Percentiles rank a stretch among this genome's conserved stretches.
These are phyloP conservation scores for Trypanosoma vivax DNA, from an alignment of 208 protist genomes.

Conservation along the genomic window DNA sequence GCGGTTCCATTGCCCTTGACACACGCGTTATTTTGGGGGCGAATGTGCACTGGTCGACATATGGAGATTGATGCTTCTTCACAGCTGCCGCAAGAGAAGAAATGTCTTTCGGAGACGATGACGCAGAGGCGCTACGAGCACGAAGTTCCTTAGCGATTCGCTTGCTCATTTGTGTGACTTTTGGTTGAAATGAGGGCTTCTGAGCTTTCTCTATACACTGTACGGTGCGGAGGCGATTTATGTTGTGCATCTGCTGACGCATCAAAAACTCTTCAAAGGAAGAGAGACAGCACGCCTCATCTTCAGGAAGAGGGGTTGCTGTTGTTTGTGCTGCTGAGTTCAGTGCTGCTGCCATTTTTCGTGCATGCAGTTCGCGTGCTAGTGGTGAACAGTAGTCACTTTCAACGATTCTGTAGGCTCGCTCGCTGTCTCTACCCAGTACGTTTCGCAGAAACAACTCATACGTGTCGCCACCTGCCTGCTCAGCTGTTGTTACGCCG, in stretches of 20 bases:
- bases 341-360: constrained; percentile 12
- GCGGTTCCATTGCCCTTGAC: constrained; percentile 15
- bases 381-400: constrained; percentile 60
- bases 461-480: constrained; percentile 23
- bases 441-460: constrained; percentile 54
- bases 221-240: constrained; percentile 34
- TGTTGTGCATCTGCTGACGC: constrained; percentile 59
- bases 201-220: constrained; percentile 32
- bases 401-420: constrained; percentile 21
- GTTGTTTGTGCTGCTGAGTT: background rate
- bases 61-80: constrained; percentile 54
- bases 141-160: constrained; percentile 45
- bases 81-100: constrained; percentile 37
- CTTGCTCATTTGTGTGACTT: constrained; percentile 38
- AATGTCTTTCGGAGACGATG: background rate
- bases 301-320: too few relatives aligned
- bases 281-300: too few relatives aligned
- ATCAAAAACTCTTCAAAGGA: constrained; percentile 76
- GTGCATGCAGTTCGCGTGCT: constrained; percentile 11
- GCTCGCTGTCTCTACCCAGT: constrained; percentile 24
- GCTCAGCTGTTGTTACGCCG: constrained; percentile 15
- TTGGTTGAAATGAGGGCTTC: constrained; percentile 63
- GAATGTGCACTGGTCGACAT: constrained; percentile 70
- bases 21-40: constrained; percentile 40
- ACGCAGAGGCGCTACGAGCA: constrained; percentile 16